Evolutionary conservation across 331 rosid species (phyloP).

Genomic region (Saraca asoca): DNA sequence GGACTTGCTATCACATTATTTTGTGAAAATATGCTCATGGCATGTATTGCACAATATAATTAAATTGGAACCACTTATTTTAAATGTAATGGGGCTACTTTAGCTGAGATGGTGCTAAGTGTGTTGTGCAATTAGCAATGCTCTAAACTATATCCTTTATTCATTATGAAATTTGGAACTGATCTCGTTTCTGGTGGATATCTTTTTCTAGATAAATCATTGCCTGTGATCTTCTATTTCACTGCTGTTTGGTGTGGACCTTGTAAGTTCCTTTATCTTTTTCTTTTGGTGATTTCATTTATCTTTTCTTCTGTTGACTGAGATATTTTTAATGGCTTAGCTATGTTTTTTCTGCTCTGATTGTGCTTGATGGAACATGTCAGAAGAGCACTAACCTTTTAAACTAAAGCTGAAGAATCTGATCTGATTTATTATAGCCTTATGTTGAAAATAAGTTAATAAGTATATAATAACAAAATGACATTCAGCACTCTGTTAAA

Average conservation of each 20-base stretch:
- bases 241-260: conserved; percentile 94
- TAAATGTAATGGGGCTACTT: too few species aligned
- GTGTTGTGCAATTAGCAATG: too few species aligned
- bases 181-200: conserved; percentile 16
- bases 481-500: not conserved
- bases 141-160: not conserved
- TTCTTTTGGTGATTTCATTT: not conserved
- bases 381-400: too few species aligned
- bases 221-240: conserved; percentile 77
- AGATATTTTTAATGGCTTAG: not conserved
- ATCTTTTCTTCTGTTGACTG: not conserved
- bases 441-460: too few species aligned
- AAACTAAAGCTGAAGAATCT: too few species aligned
- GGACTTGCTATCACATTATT: too few species aligned
- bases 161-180: conserved; percentile 5
- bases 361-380: not conserved
- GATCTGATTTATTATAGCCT: too few species aligned
- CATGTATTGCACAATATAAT: too few species aligned
- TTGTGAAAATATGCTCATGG: too few species aligned
- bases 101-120: too few species aligned
- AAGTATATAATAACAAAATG: too few species aligned
- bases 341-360: conserved; percentile 2
- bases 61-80: too few species aligned
- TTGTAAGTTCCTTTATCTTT: conserved; percentile 56
- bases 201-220: conserved; percentile 51